Evolutionary conservation across 78 protist species (phyloP), one percentile per base, ranked within the genome.

Genomic region (Diacronema lutheri): DNA sequence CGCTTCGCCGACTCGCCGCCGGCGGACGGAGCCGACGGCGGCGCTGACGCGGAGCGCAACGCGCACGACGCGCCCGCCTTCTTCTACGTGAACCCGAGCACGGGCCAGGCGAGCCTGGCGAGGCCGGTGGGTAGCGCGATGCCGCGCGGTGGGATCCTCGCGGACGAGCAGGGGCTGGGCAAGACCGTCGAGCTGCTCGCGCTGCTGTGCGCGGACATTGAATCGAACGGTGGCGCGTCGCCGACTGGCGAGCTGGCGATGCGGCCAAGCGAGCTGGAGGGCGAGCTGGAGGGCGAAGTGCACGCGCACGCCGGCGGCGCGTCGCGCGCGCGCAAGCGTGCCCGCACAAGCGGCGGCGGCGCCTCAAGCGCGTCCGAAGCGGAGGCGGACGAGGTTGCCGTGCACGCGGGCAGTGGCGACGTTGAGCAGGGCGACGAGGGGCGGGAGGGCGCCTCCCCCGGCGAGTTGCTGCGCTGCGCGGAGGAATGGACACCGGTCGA

Each of bases 81-180:
- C 10, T 61, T 61, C 33, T 61, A 61, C 66, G 21, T 61, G 29
- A 21, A 61, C 33, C 35, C 10, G 35, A 4, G 33, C 20, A 26
- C 66, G 1, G 66, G 66, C 12, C 26, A 10, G 35, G 66, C 33
- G 66, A 29, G 66, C 66, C 66, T 61, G 26, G 10, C 10, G 33
- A 10, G 26, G 66, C 66, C 66, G 35, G 1, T 14, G 33, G 66
- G 33, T 4, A 35, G 10, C 16, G 33, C 26, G 26, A 29, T 20
- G 23, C 64, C 83, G 46, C 58, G 41, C 57, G 83, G 83, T 23
- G 99, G 99, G 61, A 97, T 98, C 35, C 91, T 98, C 1, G 99
- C 99, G 0, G 99, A 98, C 86, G 99, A 98, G 88, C 97, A 97
- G 99, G 99, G 99, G 19, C 88, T 98, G 58, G 99, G 99, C 61